phyloP scores from a whole-genome alignment of 768 basidiomycete species.

The Leccinum obscurum region DNA sequence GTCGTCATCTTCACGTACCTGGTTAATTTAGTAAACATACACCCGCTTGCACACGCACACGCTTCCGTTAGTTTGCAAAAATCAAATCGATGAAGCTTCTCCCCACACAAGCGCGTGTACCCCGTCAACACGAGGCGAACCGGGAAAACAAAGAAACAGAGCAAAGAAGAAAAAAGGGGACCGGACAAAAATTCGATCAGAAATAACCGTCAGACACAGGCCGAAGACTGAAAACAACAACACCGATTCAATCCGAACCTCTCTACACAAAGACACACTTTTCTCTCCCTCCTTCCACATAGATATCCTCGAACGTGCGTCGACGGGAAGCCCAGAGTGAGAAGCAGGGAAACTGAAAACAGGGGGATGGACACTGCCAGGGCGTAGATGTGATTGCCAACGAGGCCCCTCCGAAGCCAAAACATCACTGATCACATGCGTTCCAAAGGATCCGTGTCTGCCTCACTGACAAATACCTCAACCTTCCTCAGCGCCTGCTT shows the following conservation, averaged over 20 bases:
- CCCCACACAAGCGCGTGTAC: conserved; percentile 3
- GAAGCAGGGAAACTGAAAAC: background rate
- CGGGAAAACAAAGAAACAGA: background rate
- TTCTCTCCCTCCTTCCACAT: background rate
- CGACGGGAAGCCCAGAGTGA: background rate
- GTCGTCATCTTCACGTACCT: background rate
- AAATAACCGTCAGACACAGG: conserved; percentile 4
- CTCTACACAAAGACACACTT: background rate
- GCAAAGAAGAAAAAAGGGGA: background rate
- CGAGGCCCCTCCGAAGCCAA: background rate
- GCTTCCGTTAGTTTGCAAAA: conserved; percentile 3
- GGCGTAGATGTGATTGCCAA: background rate
- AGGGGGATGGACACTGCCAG: background rate
- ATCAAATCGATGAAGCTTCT: conserved; percentile 28
- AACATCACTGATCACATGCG: conserved; percentile 45
- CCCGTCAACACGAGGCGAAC: background rate
- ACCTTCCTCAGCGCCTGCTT: conserved; percentile 31
- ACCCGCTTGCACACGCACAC: background rate
- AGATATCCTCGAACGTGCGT: conserved; percentile 5
- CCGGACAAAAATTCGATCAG: background rate
- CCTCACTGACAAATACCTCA: conserved; percentile 69
- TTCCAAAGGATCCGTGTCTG: conserved; percentile 73
- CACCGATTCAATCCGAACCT: background rate
- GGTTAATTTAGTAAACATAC: background rate
- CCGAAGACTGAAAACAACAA: background rate